A percentile compares a stretch with the other conserved stretches of the same genome.
These are phyloP conservation scores for Stagonosporopsis vannaccii DNA, from an alignment of 2,329 filamentous ascomycete species.

Conservation along the genomic window DNA sequence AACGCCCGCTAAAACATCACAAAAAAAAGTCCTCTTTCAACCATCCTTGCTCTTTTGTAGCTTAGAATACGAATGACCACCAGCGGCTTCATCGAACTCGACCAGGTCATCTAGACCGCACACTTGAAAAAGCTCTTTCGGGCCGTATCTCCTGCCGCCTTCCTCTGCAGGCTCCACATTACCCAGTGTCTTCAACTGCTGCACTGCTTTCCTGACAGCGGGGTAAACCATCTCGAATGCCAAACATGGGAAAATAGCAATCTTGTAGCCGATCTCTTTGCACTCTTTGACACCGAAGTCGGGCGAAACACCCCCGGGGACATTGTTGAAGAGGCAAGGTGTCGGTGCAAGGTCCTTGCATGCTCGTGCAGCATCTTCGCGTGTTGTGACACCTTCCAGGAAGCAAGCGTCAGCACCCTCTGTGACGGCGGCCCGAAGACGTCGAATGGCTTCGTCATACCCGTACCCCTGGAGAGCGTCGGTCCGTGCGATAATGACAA, in stretches of 20 bases:
- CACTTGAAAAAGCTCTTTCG: constrained; percentile 59
- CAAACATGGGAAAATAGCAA: constrained; percentile 63
- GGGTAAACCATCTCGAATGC: constrained; percentile 45
- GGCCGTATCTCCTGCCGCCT: constrained; percentile 54
- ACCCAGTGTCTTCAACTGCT: constrained; percentile 38
- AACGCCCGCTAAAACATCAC: constrained; percentile 9
- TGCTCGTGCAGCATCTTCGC: constrained; percentile 58
- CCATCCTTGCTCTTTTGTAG: constrained; percentile 8
- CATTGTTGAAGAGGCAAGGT: constrained; percentile 64
- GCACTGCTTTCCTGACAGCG: constrained; percentile 39
- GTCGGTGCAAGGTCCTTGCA: constrained; percentile 60
- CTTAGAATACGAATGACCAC: constrained; percentile 46
- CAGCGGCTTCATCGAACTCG: constrained; percentile 58
- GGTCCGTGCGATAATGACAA: constrained; percentile 70
- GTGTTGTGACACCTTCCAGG: constrained; percentile 64
- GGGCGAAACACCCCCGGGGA: constrained; percentile 64
- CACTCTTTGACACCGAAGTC: constrained; percentile 62
- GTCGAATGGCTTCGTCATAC: constrained; percentile 62
- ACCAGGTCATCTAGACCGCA: constrained; percentile 61
- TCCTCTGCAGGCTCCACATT: constrained; percentile 46
- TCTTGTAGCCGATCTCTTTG: constrained; percentile 62
- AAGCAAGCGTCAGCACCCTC: constrained; percentile 68
- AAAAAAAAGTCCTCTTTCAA: background rate
- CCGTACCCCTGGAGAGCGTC: constrained; percentile 66
- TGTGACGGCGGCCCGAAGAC: constrained; percentile 60